Evolutionary conservation across 805 yeast species (phyloP).

Genomic region (Kodamaea kakaduensis): DNA sequence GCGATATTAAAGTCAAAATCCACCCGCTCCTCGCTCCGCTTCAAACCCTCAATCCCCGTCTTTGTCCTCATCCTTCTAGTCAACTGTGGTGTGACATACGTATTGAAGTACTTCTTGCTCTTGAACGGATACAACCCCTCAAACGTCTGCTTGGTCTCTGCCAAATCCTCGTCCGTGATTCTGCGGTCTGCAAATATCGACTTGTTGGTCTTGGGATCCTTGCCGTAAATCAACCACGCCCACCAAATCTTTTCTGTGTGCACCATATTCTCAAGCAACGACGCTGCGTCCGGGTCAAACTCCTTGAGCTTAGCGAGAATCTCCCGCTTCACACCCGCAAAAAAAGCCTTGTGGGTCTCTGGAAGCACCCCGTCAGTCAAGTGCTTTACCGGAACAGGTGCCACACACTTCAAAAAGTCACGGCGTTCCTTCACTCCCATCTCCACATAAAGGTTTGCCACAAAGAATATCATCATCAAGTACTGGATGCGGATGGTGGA

Average conservation of each 20-base stretch:
- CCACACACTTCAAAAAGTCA: constrained; percentile 18
- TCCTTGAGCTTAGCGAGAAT: constrained; percentile 18
- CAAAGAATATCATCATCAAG: constrained; percentile 29
- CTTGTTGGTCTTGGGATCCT: constrained; percentile 28
- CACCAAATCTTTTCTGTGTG: constrained; percentile 35
- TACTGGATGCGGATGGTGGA: constrained; percentile 25
- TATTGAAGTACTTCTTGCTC: constrained; percentile 36
- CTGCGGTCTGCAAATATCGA: constrained; percentile 24
- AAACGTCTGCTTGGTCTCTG: constrained; percentile 15
- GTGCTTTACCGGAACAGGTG: constrained; percentile 29
- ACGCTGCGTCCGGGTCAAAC: constrained; percentile 25
- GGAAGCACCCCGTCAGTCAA: constrained; percentile 31
- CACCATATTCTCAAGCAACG: constrained; percentile 24
- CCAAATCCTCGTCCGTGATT: constrained; percentile 21
- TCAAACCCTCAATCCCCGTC: constrained; percentile 28
- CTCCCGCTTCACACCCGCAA: constrained; percentile 26
- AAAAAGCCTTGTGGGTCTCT: constrained; percentile 19
- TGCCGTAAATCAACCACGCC: constrained; percentile 38
- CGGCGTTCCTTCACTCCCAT: constrained; percentile 21
- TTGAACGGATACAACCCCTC: constrained; percentile 24
- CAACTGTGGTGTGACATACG: constrained; percentile 40
- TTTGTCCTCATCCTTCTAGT: constrained; percentile 35
- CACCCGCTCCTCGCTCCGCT: constrained; percentile 5
- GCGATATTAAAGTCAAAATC: constrained; percentile 11
- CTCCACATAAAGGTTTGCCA: constrained; percentile 29